A percentile compares a stretch with the other conserved stretches of the same genome.
Conservation (phyloP, 73 alveolate genomes). For the Tetrahymena elliotti region DNA sequence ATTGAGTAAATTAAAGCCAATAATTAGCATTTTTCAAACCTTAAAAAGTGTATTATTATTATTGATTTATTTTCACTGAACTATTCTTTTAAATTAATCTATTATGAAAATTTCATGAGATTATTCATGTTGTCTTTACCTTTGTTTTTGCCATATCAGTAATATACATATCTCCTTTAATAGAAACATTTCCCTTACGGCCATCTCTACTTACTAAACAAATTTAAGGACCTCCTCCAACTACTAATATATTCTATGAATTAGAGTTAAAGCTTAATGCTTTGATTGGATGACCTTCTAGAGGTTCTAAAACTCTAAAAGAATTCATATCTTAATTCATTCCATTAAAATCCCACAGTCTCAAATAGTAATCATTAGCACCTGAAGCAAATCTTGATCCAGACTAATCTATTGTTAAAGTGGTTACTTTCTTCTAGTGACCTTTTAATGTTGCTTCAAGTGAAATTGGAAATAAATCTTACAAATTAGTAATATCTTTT, state of each 20-base stretch:
- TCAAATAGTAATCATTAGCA: neutral
- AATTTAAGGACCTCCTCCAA: neutral
- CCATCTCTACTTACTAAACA: neutral
- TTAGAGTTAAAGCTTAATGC: neutral
- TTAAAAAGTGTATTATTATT: neutral
- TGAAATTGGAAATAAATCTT: neutral
- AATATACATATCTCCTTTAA: neutral
- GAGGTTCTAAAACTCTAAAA: neutral
- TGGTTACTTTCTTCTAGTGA: neutral
- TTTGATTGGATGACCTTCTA: neutral
- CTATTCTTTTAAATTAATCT: neutral
- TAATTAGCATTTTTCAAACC: neutral
- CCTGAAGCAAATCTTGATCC: neutral
- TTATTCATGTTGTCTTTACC: neutral
- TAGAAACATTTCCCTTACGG: neutral
- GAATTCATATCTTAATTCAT: neutral
- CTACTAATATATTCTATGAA: neutral
- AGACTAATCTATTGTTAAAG: neutral
- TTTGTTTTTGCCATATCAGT: neutral
- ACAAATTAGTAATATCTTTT: neutral
- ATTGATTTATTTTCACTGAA: neutral
- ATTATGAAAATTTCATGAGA: neutral
- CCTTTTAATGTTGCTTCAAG: neutral
- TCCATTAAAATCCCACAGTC: neutral
- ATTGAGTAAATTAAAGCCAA: neutral